Percentiles rank a stretch among this genome's conserved stretches.
Conservation (phyloP, 768 basidiomycete genomes). For the Tephrocybe sp. region DNA sequence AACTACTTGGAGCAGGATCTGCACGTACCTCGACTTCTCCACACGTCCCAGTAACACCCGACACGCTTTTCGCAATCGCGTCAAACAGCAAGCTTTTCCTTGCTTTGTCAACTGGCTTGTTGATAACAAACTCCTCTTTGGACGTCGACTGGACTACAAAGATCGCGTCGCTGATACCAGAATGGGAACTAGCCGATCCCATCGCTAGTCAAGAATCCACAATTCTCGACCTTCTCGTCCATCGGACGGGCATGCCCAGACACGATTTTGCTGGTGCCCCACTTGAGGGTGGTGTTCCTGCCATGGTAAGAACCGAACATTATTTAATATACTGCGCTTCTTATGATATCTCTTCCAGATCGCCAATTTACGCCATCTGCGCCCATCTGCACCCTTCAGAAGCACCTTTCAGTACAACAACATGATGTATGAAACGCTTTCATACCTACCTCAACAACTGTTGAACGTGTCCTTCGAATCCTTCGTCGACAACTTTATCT, state of each 20-base stretch:
- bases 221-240: slow-evolving; percentile 42
- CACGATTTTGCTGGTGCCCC: slow-evolving; percentile 38
- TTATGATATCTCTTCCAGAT: slow-evolving; percentile 24
- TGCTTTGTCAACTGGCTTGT: slow-evolving; percentile 36
- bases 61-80: slow-evolving; percentile 45
- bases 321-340: not conserved
- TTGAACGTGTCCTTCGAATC: slow-evolving; percentile 41
- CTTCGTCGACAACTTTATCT: slow-evolving; percentile 38
- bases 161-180: slow-evolving; percentile 33
- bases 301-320: slow-evolving; percentile 30
- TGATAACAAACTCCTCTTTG: slow-evolving; percentile 37
- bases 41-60: slow-evolving; percentile 34
- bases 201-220: slow-evolving; percentile 32
- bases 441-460: slow-evolving; percentile 36
- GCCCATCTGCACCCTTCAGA: slow-evolving; percentile 39
- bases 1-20: slow-evolving; percentile 38
- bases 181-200: slow-evolving; percentile 40
- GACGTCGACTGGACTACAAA: slow-evolving; percentile 39
- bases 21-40: slow-evolving; percentile 26
- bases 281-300: slow-evolving; percentile 30
- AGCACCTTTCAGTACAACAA: slow-evolving; percentile 48
- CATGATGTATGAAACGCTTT: slow-evolving; percentile 43
- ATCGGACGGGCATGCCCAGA: slow-evolving; percentile 45
- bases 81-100: slow-evolving; percentile 45
- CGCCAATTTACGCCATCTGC: slow-evolving; percentile 33